phyloP scores from a whole-genome alignment of 2,329 filamentous ascomycete species.

The Neurospora sp. region DNA sequence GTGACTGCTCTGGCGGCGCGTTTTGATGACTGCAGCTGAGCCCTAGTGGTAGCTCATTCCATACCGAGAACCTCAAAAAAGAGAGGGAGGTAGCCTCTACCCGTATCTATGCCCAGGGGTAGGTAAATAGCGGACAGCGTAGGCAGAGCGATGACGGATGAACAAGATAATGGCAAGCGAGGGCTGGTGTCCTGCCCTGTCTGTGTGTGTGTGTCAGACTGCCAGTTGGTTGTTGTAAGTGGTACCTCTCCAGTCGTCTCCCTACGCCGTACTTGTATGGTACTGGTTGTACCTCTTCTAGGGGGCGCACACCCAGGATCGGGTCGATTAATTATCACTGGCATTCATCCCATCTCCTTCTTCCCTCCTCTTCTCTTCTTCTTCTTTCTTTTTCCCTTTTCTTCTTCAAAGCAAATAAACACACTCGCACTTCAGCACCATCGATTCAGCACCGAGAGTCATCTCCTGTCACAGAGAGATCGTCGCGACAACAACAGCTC shows the following conservation, averaged over 20 bases:
- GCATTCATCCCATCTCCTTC: constrained; percentile 18
- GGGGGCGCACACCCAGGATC: neutral
- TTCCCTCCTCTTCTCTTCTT: constrained; percentile 27
- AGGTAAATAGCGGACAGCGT: neutral
- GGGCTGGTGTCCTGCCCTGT: neutral
- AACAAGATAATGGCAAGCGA: neutral
- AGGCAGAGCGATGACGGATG: neutral
- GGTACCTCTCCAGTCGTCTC: neutral
- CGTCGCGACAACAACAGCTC: constrained; percentile 49
- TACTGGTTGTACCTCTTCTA: neutral
- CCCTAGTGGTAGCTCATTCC: neutral
- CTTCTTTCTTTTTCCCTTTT: constrained; percentile 21
- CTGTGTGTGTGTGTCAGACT: neutral
- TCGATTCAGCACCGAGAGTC: constrained; percentile 41
- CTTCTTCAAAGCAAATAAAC: constrained; percentile 36
- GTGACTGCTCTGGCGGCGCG: neutral
- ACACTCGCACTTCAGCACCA: constrained; percentile 30
- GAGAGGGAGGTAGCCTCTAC: neutral
- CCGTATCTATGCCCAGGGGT: neutral
- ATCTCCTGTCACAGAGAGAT: constrained; percentile 52
- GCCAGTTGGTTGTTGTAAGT: neutral
- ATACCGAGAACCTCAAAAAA: neutral
- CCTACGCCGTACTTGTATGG: neutral
- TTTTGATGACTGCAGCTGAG: neutral
- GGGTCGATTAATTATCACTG: neutral